Evolutionary conservation across 257 asterid species (phyloP).

Genomic region (Mitragyna speciosa): DNA sequence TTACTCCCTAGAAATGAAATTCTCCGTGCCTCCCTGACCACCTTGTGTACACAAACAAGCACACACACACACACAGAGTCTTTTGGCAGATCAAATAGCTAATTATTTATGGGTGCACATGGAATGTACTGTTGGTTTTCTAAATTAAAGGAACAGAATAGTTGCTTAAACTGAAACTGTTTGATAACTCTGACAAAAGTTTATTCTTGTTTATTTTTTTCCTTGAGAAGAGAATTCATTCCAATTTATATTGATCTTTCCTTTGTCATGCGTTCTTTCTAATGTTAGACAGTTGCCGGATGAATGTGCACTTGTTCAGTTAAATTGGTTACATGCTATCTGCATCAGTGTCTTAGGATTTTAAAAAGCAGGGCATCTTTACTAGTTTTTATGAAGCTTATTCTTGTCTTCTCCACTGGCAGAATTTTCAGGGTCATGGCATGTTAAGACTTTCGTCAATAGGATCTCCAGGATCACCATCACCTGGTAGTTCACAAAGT

Average conservation of each 20-base stretch:
- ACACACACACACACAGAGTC: background rate
- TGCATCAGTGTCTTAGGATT: background rate
- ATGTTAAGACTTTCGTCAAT: slow-evolving; percentile 65
- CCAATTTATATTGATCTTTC: background rate
- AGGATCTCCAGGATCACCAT: slow-evolving; percentile 59
- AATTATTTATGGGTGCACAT: background rate
- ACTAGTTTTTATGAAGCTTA: background rate
- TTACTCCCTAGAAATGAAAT: background rate
- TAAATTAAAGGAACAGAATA: background rate
- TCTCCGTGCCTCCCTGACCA: background rate
- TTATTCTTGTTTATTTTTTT: background rate
- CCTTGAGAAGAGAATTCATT: background rate
- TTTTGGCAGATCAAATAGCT: background rate
- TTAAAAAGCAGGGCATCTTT: background rate
- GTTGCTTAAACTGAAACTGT: background rate
- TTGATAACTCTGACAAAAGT: background rate
- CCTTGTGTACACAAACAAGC: too few species aligned
- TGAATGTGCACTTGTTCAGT: background rate
- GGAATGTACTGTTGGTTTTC: background rate
- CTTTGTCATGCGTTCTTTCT: background rate
- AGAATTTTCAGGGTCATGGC: slow-evolving; percentile 80
- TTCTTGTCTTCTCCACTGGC: slow-evolving; percentile 16
- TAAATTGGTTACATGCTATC: background rate
- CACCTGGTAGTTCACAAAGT: slow-evolving; percentile 54
- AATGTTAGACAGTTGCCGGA: background rate